Conservation (phyloP, 305 asterid genomes). For the Plantago coronopus region DNA sequence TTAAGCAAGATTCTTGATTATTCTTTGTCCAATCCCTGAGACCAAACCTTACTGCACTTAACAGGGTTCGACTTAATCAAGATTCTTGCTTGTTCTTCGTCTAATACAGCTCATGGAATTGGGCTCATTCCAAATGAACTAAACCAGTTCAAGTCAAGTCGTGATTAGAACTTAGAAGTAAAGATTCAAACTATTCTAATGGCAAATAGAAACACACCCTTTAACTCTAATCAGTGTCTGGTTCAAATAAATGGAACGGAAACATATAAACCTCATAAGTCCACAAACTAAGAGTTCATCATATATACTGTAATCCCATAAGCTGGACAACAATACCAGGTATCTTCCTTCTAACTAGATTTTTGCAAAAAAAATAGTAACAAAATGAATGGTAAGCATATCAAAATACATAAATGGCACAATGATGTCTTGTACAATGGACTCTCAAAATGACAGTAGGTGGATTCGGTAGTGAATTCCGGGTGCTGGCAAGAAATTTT, state of each 20-base stretch:
- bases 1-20: too few species aligned
- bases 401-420: conserved; percentile 21
- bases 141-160: too few species aligned
- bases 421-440: conserved; percentile 13
- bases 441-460: conserved; percentile 10
- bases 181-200: too few species aligned
- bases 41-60: too few species aligned
- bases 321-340: neutral
- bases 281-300: conserved; percentile 9
- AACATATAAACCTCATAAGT: neutral
- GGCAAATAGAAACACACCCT: too few species aligned
- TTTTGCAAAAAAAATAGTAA: conserved; percentile 3
- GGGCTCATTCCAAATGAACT: too few species aligned
- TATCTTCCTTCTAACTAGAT: neutral
- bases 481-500: neutral
- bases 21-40: too few species aligned
- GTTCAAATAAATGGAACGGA: conserved; percentile 2
- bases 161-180: too few species aligned
- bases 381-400: conserved; percentile 22
- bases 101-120: too few species aligned
- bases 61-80: too few species aligned
- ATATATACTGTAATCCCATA: conserved; percentile 10
- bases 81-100: too few species aligned
- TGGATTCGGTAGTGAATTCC: conserved; percentile 15
- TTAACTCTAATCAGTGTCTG: too few species aligned